A percentile compares a stretch with the other conserved stretches of the same genome.
These are phyloP conservation scores for Sugiyamaella pinicola DNA, from an alignment of 1,139 yeast species.

Conservation along the genomic window DNA sequence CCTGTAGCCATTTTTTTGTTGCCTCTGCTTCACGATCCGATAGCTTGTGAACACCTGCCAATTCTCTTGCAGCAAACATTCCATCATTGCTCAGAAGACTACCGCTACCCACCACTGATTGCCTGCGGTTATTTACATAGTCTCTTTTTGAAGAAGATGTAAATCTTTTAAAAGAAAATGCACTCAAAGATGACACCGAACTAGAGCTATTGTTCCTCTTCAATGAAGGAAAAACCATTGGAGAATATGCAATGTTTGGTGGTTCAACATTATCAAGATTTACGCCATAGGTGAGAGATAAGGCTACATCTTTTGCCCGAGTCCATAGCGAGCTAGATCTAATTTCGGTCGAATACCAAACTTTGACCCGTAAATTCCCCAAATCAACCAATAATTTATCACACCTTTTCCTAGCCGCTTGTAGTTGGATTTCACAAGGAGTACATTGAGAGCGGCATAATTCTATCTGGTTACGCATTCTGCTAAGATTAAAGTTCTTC, in stretches of 20 bases:
- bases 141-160: slow-evolving; percentile 32
- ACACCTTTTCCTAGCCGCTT: slow-evolving; percentile 26
- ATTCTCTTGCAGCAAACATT: slow-evolving; percentile 40
- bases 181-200: slow-evolving; percentile 28
- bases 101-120: slow-evolving; percentile 32
- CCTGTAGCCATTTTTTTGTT: slow-evolving; percentile 40
- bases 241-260: slow-evolving; percentile 8
- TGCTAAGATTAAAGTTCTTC: slow-evolving; percentile 27
- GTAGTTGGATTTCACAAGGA: slow-evolving; percentile 32
- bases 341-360: slow-evolving; percentile 43
- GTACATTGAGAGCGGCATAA: slow-evolving; percentile 29
- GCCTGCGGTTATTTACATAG: slow-evolving; percentile 32
- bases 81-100: slow-evolving; percentile 6
- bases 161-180: slow-evolving; percentile 37
- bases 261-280: slow-evolving; percentile 11
- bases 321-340: slow-evolving; percentile 37
- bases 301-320: slow-evolving; percentile 39
- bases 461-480: slow-evolving; percentile 25
- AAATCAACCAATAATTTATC: slow-evolving; percentile 26
- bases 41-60: slow-evolving; percentile 39
- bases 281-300: slow-evolving; percentile 27
- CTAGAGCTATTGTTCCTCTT: slow-evolving; percentile 32
- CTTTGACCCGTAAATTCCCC: slow-evolving; percentile 33
- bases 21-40: slow-evolving; percentile 43
- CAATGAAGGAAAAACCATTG: slow-evolving; percentile 19